Evolutionary conservation across 1,284 basidiomycete species (phyloP).

Genomic region (Cerioporus squamosus): DNA sequence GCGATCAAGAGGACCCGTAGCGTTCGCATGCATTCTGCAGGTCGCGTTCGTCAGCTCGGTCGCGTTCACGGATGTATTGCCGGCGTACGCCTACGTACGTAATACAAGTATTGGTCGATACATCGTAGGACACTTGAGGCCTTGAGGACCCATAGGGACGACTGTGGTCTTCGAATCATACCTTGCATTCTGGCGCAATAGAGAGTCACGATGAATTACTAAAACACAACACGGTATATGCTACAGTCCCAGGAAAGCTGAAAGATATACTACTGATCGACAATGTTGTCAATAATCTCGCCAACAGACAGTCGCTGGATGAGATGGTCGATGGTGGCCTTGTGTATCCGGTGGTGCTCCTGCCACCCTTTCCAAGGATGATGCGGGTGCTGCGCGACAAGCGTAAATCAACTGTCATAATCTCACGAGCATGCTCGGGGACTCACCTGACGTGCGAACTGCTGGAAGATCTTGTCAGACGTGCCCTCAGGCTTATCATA

Average conservation of each 20-base stretch:
- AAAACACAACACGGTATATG: not conserved
- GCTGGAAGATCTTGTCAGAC: conserved; percentile 79
- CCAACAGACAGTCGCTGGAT: conserved; percentile 62
- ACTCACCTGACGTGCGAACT: conserved; percentile 60
- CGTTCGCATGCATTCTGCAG: too few species aligned
- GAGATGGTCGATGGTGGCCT: conserved; percentile 79
- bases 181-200: too few species aligned
- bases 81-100: too few species aligned
- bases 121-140: too few species aligned
- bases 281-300: conserved; percentile 51
- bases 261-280: conserved; percentile 15
- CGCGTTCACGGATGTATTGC: too few species aligned
- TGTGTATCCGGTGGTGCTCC: conserved; percentile 84
- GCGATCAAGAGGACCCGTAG: too few species aligned
- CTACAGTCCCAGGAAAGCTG: not conserved
- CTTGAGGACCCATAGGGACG: too few species aligned
- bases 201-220: too few species aligned
- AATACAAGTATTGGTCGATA: too few species aligned
- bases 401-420: conserved; percentile 4
- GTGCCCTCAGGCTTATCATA: conserved; percentile 72
- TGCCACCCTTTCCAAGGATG: conserved; percentile 92
- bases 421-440: not conserved
- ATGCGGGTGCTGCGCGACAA: conserved; percentile 63
- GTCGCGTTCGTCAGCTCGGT: too few species aligned
- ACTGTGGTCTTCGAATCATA: too few species aligned